Evolutionary conservation across 2,329 filamentous ascomycete species (phyloP), one percentile per base, ranked within the genome.

Genomic region (Exophiala sp.): DNA sequence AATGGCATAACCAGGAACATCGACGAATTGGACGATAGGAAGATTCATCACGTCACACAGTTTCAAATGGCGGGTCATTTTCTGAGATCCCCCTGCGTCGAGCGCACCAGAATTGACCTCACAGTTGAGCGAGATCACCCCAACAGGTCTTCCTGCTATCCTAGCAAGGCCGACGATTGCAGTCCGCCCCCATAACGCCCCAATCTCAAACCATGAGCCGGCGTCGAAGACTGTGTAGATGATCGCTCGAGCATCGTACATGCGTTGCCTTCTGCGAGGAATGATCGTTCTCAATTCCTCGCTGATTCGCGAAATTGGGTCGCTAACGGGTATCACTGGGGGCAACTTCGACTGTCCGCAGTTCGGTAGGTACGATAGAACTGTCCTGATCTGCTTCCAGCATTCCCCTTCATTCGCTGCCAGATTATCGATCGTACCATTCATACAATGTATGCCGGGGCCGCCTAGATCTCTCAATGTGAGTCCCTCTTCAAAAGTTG

Each of bases 11-110:
- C 65, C 67, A 71, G 71, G 82, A 1, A 84, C 72, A 64, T 86
- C 83, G 3, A 86, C 74, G 57, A 86, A 84, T 63, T 86, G 83
- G 6, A 86, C 52, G 3, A 85, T 71, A 0, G 83, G 83, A 1
- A 86, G 69, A 55, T 86, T 86, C 72, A 86, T 84, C 40, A 85
- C 75, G 62, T 86, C 83, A 56, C 81, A 80, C 62, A 86, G 76
- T 61, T 85, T 85, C 34, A 86, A 68, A 65, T 84, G 75, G 1
- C 80, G 71, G 0, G 77, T 79, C 12, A 85, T 72, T 62, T 86
- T 86, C 58, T 85, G 83, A 7, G 77, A 79, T 3, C 82, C 82
- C 0, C 75, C 71, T 0, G 82, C 79, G 64, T 86, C 83, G 4
- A 86, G 68, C 0, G 83, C 83, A 11, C 83, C 83, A 1, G 80